Evolutionary conservation across 116 monocot genomes (phyloP).

Genomic region (Papilionanthe hybrid): DNA sequence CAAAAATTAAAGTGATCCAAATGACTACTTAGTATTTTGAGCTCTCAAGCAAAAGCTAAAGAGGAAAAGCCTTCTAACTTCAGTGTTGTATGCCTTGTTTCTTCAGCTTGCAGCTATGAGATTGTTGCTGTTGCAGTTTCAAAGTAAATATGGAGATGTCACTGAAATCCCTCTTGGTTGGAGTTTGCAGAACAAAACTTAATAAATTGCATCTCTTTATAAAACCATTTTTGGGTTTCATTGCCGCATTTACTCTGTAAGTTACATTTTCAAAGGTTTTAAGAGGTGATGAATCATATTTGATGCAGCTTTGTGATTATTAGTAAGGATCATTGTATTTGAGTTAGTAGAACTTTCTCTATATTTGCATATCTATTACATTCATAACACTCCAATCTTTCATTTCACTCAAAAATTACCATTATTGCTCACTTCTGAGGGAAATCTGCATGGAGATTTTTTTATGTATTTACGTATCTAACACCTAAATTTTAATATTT

Average conservation of each 20-base stretch:
- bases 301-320: too few species aligned
- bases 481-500: too few species aligned
- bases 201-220: neutral
- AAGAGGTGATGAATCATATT: too few species aligned
- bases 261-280: neutral
- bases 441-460: too few species aligned
- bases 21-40: neutral
- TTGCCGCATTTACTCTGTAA: neutral
- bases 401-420: too few species aligned
- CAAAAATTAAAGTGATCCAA: too few species aligned
- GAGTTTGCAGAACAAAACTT: neutral
- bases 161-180: neutral
- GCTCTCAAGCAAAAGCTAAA: neutral
- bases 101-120: constrained; percentile 33
- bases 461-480: too few species aligned
- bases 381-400: too few species aligned
- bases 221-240: neutral
- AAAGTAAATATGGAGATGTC: neutral
- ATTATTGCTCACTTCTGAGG: too few species aligned
- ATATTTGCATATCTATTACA: too few species aligned
- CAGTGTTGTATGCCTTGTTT: neutral
- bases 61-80: neutral
- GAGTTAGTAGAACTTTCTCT: too few species aligned
- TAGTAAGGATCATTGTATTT: too few species aligned
- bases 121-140: constrained; percentile 14